Conservation (phyloP, 2,329 filamentous ascomycete species). For the Cryoendolithus antarcticus region DNA sequence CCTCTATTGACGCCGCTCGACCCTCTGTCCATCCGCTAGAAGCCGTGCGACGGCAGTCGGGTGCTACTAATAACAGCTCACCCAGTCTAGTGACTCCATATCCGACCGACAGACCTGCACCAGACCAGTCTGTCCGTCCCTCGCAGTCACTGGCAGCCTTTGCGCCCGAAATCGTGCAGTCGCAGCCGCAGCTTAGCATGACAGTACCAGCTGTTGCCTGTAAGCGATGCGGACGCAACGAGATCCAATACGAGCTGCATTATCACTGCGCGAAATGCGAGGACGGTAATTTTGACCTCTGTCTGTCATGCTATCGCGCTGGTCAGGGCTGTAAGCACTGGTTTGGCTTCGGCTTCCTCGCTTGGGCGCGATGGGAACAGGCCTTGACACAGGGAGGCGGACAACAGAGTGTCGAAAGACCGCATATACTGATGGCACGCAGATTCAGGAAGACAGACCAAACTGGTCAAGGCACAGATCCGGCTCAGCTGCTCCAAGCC, state of each 20-base stretch:
- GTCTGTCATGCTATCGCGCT: slow-evolving; percentile 64
- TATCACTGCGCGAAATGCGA: slow-evolving; percentile 67
- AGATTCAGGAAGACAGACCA: slow-evolving; percentile 27
- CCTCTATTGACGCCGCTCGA: neutral
- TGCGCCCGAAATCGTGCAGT: slow-evolving; percentile 15
- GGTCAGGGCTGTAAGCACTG: slow-evolving; percentile 72
- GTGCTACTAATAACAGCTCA: slow-evolving; percentile 9
- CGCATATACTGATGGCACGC: slow-evolving; percentile 41
- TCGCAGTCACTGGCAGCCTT: slow-evolving; percentile 15
- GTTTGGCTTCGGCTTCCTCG: slow-evolving; percentile 73
- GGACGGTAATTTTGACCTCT: slow-evolving; percentile 64
- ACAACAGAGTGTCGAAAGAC: slow-evolving; percentile 30
- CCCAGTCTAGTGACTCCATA: slow-evolving; percentile 8
- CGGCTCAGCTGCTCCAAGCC: slow-evolving; percentile 54
- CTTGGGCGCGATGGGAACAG: slow-evolving; percentile 37
- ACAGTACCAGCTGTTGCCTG: slow-evolving; percentile 34
- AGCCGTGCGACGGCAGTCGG: slow-evolving; percentile 6
- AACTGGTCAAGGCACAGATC: neutral
- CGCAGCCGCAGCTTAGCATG: neutral
- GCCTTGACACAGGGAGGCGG: slow-evolving; percentile 30
- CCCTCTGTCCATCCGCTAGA: slow-evolving; percentile 8
- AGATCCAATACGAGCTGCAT: slow-evolving; percentile 78
- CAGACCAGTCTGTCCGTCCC: slow-evolving; percentile 4
- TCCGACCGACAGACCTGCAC: slow-evolving; percentile 3
- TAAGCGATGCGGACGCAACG: slow-evolving; percentile 52